phyloP scores from a whole-genome alignment of 1,284 basidiomycete species.

The Cryptococcus hybrid region DNA sequence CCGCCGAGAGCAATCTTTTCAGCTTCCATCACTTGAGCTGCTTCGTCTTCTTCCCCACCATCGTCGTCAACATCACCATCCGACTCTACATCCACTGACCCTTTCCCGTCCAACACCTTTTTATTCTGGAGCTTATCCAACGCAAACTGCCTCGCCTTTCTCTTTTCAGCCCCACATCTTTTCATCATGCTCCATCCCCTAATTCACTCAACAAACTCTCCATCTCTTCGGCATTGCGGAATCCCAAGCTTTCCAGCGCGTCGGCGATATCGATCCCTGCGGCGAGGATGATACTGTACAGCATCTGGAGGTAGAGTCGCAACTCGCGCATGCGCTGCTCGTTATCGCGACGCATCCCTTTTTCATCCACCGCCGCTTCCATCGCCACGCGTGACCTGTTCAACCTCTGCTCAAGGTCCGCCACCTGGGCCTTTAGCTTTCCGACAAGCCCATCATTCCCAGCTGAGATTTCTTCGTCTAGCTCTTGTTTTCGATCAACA shows the following conservation, averaged over 20 bases:
- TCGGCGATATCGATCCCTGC: neutral
- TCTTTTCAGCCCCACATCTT: slow-evolving; percentile 67
- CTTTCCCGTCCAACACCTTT: neutral
- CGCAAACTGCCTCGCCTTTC: slow-evolving; percentile 60
- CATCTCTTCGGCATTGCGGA: neutral
- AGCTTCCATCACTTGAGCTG: slow-evolving; percentile 51
- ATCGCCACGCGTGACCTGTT: slow-evolving; percentile 73
- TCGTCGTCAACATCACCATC: neutral
- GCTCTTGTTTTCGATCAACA: slow-evolving; percentile 49
- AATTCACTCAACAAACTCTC: neutral
- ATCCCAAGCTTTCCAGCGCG: no score
- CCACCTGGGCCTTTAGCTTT: slow-evolving; percentile 70
- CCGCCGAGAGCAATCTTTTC: slow-evolving; percentile 35
- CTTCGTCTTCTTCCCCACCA: slow-evolving; percentile 29
- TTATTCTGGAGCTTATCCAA: slow-evolving; percentile 63
- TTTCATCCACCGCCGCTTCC: slow-evolving; percentile 70
- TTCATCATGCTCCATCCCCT: slow-evolving; percentile 66
- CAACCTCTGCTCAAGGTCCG: slow-evolving; percentile 76
- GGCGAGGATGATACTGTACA: slow-evolving; percentile 49
- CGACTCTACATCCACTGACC: slow-evolving; percentile 57
- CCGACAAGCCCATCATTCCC: slow-evolving; percentile 83
- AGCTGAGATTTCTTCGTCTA: slow-evolving; percentile 77
- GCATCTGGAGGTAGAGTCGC: slow-evolving; percentile 58
- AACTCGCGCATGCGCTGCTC: slow-evolving; percentile 60
- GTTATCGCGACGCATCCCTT: slow-evolving; percentile 75